A percentile compares a stretch with the other conserved stretches of the same genome.
Conservation (phyloP, 2,329 filamentous ascomycete species). For the Xylaria sp. region DNA sequence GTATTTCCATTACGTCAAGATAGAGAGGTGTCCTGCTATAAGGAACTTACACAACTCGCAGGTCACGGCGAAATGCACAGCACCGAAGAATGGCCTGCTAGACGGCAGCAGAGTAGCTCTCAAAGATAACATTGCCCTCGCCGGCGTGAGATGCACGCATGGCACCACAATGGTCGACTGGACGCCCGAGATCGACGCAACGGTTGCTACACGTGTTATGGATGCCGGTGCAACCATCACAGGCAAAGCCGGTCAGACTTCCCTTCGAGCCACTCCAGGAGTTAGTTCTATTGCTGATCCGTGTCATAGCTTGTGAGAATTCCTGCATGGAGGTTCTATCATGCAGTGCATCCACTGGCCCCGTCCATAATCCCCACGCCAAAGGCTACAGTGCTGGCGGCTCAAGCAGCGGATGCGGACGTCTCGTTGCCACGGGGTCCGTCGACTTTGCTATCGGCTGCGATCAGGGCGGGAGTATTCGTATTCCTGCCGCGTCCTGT, state of each 20-base stretch:
- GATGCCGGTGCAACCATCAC: slow-evolving; percentile 37
- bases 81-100: slow-evolving; percentile 27
- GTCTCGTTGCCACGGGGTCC: slow-evolving; percentile 36
- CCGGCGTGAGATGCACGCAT: slow-evolving; percentile 39
- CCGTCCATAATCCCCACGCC: slow-evolving; percentile 43
- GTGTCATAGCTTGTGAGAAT: slow-evolving; percentile 40
- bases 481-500: slow-evolving; percentile 30
- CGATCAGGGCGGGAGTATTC: slow-evolving; percentile 34
- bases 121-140: slow-evolving; percentile 45
- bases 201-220: slow-evolving; percentile 39
- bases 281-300: background rate
- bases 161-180: slow-evolving; percentile 38
- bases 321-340: slow-evolving; percentile 39
- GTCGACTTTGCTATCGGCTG: slow-evolving; percentile 33
- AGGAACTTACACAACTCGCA: background rate
- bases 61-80: slow-evolving; percentile 24
- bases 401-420: slow-evolving; percentile 39
- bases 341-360: slow-evolving; percentile 40
- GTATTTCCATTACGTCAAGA: slow-evolving; percentile 1
- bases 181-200: slow-evolving; percentile 39
- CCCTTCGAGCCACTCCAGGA: too few relatives aligned
- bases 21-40: background rate
- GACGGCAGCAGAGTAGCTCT: slow-evolving; percentile 39
- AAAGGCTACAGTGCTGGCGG: slow-evolving; percentile 43
- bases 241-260: slow-evolving; percentile 34